Evolutionary conservation across 257 asterid genomes (phyloP).

Genomic region (Schizonepeta tenuifolia): DNA sequence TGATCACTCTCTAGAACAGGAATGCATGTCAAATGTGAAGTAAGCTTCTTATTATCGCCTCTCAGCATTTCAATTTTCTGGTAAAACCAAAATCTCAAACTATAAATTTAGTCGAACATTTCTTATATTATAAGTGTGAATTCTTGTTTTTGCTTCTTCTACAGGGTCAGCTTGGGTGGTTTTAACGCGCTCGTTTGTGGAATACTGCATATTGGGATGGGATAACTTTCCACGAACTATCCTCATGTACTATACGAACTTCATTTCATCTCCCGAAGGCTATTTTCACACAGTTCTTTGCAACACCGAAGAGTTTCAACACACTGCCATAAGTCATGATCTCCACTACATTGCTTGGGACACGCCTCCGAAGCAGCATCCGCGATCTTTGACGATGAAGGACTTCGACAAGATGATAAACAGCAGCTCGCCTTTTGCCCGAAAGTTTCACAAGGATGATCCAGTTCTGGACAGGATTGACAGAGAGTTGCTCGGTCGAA

Average conservation of each 20-base stretch:
- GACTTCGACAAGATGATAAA: conserved; percentile 83
- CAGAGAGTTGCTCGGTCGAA: conserved; percentile 70
- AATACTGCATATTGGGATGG: conserved; percentile 98
- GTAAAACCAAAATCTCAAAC: background rate
- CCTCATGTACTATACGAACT: conserved; percentile 92
- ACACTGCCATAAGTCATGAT: conserved; percentile 83
- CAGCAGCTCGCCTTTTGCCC: conserved; percentile 91
- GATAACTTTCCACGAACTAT: conserved; percentile 89
- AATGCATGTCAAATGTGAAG: background rate
- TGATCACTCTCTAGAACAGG: background rate
- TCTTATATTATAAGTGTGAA: background rate
- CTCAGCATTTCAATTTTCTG: background rate
- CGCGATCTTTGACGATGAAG: conserved; percentile 58
- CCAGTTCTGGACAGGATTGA: conserved; percentile 84
- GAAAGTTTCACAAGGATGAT: conserved; percentile 89
- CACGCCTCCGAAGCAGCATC: conserved; percentile 97
- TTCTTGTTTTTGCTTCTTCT: conserved; percentile 3
- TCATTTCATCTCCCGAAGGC: conserved; percentile 95
- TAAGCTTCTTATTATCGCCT: background rate
- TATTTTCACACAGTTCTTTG: conserved; percentile 94
- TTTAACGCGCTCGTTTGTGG: conserved; percentile 80
- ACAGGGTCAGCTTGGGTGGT: conserved; percentile 99
- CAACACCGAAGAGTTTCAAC: conserved; percentile 72
- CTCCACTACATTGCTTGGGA: conserved; percentile 99
- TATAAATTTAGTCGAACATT: background rate